Conservation (phyloP, 495 filamentous ascomycete genomes). For the Patellaria atrata region DNA sequence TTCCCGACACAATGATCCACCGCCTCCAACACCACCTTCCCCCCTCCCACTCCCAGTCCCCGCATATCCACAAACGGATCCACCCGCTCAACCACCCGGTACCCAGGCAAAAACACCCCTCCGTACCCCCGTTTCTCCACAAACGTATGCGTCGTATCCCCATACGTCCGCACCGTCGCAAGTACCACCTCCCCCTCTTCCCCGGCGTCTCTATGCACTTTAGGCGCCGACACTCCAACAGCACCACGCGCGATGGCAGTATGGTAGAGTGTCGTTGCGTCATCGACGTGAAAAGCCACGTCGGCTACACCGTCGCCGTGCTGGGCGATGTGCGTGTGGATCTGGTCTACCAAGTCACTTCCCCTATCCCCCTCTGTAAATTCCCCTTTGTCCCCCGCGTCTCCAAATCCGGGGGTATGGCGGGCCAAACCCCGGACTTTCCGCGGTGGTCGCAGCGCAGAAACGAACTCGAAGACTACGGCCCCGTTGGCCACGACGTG, state of each 20-base stretch:
- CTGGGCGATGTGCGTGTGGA: slow-evolving; percentile 58
- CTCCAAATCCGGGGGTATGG: too few species aligned
- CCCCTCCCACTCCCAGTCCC: too few species aligned
- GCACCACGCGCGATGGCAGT: slow-evolving; percentile 58
- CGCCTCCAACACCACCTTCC: slow-evolving; percentile 46
- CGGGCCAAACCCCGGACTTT: too few species aligned
- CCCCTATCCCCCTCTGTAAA: slow-evolving; percentile 39
- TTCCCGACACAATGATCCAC: slow-evolving; percentile 95
- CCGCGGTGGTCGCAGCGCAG: slow-evolving; percentile 64
- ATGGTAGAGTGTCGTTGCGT: slow-evolving; percentile 57
- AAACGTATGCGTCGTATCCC: slow-evolving; percentile 82
- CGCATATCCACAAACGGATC: too few species aligned
- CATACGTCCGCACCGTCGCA: slow-evolving; percentile 74
- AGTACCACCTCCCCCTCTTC: slow-evolving; percentile 43
- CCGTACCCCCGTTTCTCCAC: slow-evolving; percentile 51
- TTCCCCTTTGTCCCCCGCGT: too few species aligned
- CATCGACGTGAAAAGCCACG: slow-evolving; percentile 81
- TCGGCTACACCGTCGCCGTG: slow-evolving; percentile 82
- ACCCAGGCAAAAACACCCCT: slow-evolving; percentile 72
- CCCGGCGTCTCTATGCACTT: slow-evolving; percentile 32
- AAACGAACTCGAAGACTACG: slow-evolving; percentile 72
- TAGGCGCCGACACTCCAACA: slow-evolving; percentile 43
- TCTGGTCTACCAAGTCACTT: slow-evolving; percentile 43
- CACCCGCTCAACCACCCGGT: too few species aligned
- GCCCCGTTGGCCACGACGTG: slow-evolving; percentile 67